Base-by-base conservation (phyloP, 768 basidiomycete species). In the Macrocybe gigantea region DNA sequence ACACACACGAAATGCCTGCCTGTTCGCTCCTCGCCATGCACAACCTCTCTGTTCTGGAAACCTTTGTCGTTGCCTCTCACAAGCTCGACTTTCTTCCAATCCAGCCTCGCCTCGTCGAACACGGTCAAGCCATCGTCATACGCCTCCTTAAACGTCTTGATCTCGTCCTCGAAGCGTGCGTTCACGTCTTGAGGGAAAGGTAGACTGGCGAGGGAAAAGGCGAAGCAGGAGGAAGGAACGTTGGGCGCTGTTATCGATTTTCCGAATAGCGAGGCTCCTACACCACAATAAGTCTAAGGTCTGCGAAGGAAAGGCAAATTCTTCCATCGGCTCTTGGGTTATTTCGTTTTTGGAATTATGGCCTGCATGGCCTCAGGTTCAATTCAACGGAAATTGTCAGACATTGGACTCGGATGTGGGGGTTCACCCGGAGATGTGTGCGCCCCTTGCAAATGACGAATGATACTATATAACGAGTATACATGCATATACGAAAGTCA, bases 1-100 rank as follows among this genome's bases (percentile, higher is more conserved):
- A 85, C 44, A 91, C 91, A 5, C 92, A 93, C 63, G 92, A 94
- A 62, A 93, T 94, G 91, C 80, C 83, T 0, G 84, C 88, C 1
- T 88, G 93, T 54, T 60, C 88, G 4, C 62, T 93, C 15, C 75
- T 93, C 12, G 74, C 73, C 7, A 71, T 82, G 65, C 92, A 94
- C 62, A 94, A 93, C 54, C 69, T 90, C 30, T 60, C 76, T 1
- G 75, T 92, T 1, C 65, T 90, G 33, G 37, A 13, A 35, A 22
- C 22, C 44, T 44, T 13, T 69, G 2, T 89, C 89, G 60, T 88
- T 90, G 9, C 89, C 89, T 52, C 89, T 67, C 33, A 80, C 82
- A 49, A 69, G 53, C 29, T 90, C 83, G 2, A 92, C 87, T 34
- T 71, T 68, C n/a, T 64, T 63, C 87, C 88, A 91, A 47, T 65